A percentile compares a stretch with the other conserved stretches of the same genome.
Evolutionary conservation across 495 filamentous ascomycete species (phyloP).

Genomic region (Neurospora intermedia): DNA sequence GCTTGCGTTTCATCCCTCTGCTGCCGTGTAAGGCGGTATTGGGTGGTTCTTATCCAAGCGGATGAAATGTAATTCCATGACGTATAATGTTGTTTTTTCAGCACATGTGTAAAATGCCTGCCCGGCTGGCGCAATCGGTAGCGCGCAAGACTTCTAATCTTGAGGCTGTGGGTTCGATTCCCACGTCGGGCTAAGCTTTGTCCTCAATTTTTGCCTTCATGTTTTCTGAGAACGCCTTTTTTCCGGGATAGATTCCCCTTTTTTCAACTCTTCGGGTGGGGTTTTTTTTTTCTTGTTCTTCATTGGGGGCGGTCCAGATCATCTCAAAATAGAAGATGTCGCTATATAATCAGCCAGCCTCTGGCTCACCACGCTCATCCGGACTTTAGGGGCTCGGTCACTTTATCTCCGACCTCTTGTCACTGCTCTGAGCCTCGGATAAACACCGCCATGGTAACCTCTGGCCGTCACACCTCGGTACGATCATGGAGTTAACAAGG

Average conservation of each 20-base stretch:
- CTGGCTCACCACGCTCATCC: not conserved
- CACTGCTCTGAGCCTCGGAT: not conserved
- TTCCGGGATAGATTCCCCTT: not conserved
- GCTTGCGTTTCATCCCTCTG: not conserved
- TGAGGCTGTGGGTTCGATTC: not conserved
- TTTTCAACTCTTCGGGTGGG: not conserved
- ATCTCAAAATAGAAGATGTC: not conserved
- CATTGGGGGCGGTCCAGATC: not conserved
- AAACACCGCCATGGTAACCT: not conserved
- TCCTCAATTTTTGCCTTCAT: not conserved
- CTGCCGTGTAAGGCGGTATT: not conserved
- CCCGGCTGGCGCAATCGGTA: not conserved
- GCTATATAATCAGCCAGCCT: not conserved
- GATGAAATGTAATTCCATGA: not conserved
- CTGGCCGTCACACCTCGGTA: not conserved
- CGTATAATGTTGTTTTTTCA: no score
- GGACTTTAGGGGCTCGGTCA: not conserved
- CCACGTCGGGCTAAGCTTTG: not conserved
- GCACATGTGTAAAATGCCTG: not conserved
- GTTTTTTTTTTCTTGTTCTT: no score
- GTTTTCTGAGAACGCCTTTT: not conserved
- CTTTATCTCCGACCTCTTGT: not conserved
- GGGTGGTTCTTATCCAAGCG: not conserved
- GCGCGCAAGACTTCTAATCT: not conserved
- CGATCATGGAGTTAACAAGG: not conserved